phyloP scores from a whole-genome alignment of 2,329 filamentous ascomycete species.

The Talaromyces sp. region DNA sequence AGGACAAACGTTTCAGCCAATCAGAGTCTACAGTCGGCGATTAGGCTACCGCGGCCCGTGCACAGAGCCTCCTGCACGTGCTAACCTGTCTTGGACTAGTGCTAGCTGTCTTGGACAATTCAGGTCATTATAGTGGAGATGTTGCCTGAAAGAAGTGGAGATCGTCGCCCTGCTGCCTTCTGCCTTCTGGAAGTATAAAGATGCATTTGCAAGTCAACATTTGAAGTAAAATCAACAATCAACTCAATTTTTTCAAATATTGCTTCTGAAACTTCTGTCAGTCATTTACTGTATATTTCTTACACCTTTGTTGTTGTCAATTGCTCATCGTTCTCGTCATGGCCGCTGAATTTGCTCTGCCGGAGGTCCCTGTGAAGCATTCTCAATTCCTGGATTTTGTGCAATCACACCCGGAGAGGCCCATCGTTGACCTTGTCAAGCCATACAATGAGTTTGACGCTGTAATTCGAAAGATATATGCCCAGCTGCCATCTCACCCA shows the following conservation, averaged over 20 bases:
- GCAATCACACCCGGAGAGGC: slow-evolving; percentile 16
- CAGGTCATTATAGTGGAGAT: too few species aligned
- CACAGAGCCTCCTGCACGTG: too few species aligned
- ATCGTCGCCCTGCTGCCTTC: neutral
- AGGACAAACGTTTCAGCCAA: too few species aligned
- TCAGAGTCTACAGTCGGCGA: too few species aligned
- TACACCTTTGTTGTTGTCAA: neutral
- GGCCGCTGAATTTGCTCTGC: slow-evolving; percentile 13
- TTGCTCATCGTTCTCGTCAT: neutral
- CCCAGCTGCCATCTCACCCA: slow-evolving; percentile 30
- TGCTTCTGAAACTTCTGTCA: neutral
- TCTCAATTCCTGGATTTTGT: slow-evolving; percentile 22
- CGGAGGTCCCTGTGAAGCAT: slow-evolving; percentile 24
- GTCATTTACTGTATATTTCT: neutral
- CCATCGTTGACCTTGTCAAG: slow-evolving; percentile 23
- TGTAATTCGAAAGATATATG: slow-evolving; percentile 31
- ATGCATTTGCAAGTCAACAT: neutral
- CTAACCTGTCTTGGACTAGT: too few species aligned
- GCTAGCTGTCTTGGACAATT: too few species aligned
- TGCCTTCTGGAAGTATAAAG: neutral
- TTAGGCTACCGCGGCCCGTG: too few species aligned
- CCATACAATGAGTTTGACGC: slow-evolving; percentile 34
- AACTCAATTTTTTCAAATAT: neutral
- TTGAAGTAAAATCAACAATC: neutral
- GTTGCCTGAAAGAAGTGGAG: neutral